These are phyloP conservation scores for Byssothecium circinans DNA, from an alignment of 2,329 filamentous ascomycete species.

Conservation along the genomic window DNA sequence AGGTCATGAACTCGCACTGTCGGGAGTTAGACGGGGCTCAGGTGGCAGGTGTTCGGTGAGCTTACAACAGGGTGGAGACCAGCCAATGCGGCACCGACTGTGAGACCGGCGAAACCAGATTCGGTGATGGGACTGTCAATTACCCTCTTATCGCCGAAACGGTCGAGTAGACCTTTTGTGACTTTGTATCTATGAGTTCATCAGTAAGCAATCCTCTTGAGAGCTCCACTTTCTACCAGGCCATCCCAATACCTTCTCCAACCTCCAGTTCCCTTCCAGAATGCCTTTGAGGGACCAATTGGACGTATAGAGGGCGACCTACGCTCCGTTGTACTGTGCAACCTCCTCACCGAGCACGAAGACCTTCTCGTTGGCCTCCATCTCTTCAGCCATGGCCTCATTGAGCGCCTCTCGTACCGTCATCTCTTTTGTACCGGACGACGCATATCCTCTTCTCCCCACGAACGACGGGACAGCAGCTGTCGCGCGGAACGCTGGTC, in stretches of 20 bases:
- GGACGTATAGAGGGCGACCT: constrained; percentile 38
- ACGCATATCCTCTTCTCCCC: constrained; percentile 58
- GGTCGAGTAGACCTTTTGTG: constrained; percentile 94
- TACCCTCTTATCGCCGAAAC: constrained; percentile 94
- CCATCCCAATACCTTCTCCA: not conserved
- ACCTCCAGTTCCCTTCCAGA: not conserved
- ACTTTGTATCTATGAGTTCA: constrained; percentile 77
- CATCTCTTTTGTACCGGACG: constrained; percentile 77
- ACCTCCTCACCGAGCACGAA: constrained; percentile 98
- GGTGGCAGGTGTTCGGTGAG: not conserved
- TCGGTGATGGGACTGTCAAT: constrained; percentile 99
- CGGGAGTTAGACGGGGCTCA: not conserved
- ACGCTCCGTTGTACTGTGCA: constrained; percentile 98
- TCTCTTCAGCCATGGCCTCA: constrained; percentile 95
- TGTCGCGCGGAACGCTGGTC: constrained; percentile 55
- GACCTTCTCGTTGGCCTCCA: constrained; percentile 91
- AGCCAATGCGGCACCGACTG: constrained; percentile 90
- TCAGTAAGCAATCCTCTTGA: constrained; percentile 39
- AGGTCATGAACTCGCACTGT: constrained; percentile 99
- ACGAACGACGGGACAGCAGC: constrained; percentile 52
- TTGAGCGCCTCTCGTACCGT: constrained; percentile 97
- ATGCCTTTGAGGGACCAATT: constrained; percentile 12
- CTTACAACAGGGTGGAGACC: constrained; percentile 91
- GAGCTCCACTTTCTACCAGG: not conserved
- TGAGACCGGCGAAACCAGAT: constrained; percentile 90